Conservation (phyloP, 1,284 basidiomycete species). For the Coniophora puteana region DNA sequence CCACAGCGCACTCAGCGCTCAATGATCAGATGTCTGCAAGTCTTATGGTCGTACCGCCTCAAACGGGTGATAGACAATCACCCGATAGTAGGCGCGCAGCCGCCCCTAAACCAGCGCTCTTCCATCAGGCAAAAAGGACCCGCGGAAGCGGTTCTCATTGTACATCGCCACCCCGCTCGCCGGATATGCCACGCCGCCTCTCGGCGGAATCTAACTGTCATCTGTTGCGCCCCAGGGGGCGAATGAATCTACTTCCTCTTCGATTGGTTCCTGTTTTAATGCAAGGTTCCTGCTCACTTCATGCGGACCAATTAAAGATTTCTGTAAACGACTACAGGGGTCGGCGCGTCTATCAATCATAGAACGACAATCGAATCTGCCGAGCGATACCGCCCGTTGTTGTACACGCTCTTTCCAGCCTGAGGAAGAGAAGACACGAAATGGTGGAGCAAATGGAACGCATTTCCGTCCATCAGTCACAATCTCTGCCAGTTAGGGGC, state of each 20-base stretch:
- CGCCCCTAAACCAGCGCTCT: constrained; percentile 17
- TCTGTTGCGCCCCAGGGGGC: no score
- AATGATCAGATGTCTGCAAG: no score
- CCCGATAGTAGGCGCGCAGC: constrained; percentile 10
- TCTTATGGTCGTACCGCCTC: no score
- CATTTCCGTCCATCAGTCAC: constrained; percentile 24
- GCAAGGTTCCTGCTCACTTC: constrained; percentile 1
- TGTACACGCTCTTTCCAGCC: constrained; percentile 84
- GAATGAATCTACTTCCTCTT: no score
- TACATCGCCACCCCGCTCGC: constrained; percentile 30
- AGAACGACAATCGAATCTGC: constrained; percentile 58
- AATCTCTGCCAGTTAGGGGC: constrained; percentile 16
- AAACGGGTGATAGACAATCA: no score
- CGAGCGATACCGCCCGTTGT: constrained; percentile 77
- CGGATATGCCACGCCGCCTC: constrained; percentile 20
- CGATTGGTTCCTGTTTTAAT: no score
- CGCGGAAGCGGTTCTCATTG: constrained; percentile 22
- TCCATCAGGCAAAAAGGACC: constrained; percentile 9
- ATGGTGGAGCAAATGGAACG: not conserved
- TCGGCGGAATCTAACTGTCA: constrained; percentile 11
- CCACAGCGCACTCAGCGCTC: no score
- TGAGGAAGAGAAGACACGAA: constrained; percentile 24
- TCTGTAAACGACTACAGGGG: constrained; percentile 4
- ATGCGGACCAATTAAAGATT: constrained; percentile 8
- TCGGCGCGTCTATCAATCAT: constrained; percentile 34